Conservation (phyloP, 257 asterid genomes). For the Salvia hispanica region DNA sequence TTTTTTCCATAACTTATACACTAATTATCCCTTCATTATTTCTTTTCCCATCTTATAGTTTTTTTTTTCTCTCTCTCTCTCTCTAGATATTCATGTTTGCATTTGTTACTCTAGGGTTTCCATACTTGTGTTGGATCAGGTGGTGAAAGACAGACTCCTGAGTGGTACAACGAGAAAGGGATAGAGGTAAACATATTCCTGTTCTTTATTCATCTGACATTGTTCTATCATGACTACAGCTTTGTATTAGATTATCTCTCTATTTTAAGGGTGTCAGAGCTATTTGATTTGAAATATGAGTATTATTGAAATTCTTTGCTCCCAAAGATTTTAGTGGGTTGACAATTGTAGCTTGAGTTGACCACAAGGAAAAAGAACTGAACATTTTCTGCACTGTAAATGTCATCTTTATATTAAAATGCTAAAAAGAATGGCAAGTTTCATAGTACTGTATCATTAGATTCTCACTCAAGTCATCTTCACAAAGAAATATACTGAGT, state of each 20-base stretch:
- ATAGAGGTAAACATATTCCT: constrained; percentile 61
- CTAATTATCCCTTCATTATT: constrained; percentile 4
- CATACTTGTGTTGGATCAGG: constrained; percentile 96
- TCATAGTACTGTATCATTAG: constrained; percentile 1
- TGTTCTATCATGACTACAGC: background rate
- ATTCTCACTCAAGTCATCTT: constrained; percentile 6
- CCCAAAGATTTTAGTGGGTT: background rate
- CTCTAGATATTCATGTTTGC: constrained; percentile 25
- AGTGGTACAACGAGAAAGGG: constrained; percentile 97
- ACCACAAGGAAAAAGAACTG: background rate
- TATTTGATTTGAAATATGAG: constrained; percentile 1
- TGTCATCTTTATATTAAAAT: background rate
- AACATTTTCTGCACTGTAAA: background rate
- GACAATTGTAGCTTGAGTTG: background rate
- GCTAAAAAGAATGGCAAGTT: background rate
- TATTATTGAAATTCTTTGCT: background rate
- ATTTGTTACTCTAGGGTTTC: constrained; percentile 66
- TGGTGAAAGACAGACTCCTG: constrained; percentile 96
- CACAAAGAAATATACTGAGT: no score
- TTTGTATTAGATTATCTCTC: background rate
- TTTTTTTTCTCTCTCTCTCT: background rate
- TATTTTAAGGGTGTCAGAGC: background rate
- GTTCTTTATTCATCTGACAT: constrained; percentile 13
- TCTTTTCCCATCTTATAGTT: background rate
- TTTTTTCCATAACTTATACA: constrained; percentile 1